Evolutionary conservation across 2,329 filamentous ascomycete genomes (phyloP), one percentile per base, ranked within the genome.

Genomic region (Coniochaeta sp.): DNA sequence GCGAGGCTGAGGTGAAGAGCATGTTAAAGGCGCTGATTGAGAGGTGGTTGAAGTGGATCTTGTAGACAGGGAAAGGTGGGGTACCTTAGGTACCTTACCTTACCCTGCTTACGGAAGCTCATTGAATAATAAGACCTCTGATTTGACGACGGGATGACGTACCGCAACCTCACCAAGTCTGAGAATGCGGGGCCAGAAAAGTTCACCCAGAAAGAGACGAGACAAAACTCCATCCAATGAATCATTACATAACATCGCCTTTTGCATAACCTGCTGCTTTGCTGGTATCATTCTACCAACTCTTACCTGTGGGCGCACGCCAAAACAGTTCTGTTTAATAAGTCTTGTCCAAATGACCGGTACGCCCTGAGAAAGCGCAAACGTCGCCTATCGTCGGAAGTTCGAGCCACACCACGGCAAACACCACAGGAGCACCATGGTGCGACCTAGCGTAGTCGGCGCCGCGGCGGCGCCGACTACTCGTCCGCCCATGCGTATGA

Each of bases 371-470:
- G 34, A 22, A 47, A 47, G 19, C 43, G 43, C 43, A 22, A 19
- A n/a, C 19, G 43, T 12, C 19, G 4, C 43, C 43, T n/a, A 6
- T 40, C 38, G 38, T 40, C 38, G 11, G n/a, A 47, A 22, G 43
- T 8, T 24, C 43, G 19, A 43, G 38, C 38, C 38, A n/a, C 38
- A 43, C 19, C 38, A n/a, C 17, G 16, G 38, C 38, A n/a, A n/a
- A 19, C 38, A 43, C 8, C 38, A 43, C 38, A 47, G 19, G 11
- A 22, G 22, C 43, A 47, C 8, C 65, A 68, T 68, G 66, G 66
- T 65, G n/a, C 65, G 62, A 43, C 26, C 63, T 17, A 62, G 55
- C 43, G 52, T 63, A 16, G 60, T 59, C 58, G 55, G 58, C 59
- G 63, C 65, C 16, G 62, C 62, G 0, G 63, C 60, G 6, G 60